Base-by-base conservation (phyloP, 768 basidiomycete species). In the Tylopilus rubrobrunneus region DNA sequence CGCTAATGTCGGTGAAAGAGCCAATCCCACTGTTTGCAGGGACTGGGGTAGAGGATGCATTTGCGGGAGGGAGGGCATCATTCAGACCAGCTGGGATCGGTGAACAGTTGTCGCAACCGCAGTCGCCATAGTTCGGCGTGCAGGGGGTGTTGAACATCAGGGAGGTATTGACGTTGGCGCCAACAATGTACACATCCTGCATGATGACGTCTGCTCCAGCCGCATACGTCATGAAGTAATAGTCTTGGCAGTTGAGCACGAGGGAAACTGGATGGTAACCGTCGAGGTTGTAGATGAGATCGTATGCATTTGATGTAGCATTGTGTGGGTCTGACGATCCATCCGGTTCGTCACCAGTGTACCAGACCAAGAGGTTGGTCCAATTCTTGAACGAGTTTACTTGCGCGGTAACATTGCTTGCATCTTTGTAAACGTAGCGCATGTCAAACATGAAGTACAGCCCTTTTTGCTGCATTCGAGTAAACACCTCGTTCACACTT, bases 361-460 rank as follows among this genome's bases (percentile, higher is more conserved):
- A 87, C 83, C 84, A 86, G 3, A 83, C 65, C 21, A 89, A 71
- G 25, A 91, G 77, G 57, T 87, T 89, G 0, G 81, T 71, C 40
- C 85, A 78, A 33, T 76, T 77, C 65, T 87, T 87, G 71, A 89
- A 78, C 36, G 68, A 71, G 57, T 84, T 83, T 19, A 91, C 87
- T 69, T 91, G 78, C 41, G 77, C 76, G 0, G 78, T 81, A 23
- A 91, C 82, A 4, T 78, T 75, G 23, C 78, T 75, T 11, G 70
- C 59, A 61, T 89, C 81, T 75, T 76, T 79, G 71, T 89, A 91
- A 1, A 75, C 76, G 79, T 69, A 74, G 56, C 88, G 79, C 89
- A 92, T 89, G 65, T 91, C 87, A 59, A 89, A 92, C 81, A 90
- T 88, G 44, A 91, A 74, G 61, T 85, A 91, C 45, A 67, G 17